Conservation (phyloP, 768 basidiomycete genomes). For the Amanita pseudoporphyria region DNA sequence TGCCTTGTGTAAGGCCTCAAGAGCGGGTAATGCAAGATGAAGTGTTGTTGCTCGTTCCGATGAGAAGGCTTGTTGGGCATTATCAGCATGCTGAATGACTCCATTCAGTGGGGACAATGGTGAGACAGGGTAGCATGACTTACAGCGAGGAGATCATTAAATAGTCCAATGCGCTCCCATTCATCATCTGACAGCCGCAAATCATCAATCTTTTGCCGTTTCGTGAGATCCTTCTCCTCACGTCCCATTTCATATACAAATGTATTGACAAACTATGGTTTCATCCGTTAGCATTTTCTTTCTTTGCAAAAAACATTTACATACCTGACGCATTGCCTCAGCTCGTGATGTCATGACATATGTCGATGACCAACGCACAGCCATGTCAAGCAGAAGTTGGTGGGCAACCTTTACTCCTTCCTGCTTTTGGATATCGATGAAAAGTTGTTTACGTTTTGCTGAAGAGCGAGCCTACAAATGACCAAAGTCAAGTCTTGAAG, state of each 20-base stretch:
- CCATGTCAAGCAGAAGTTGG: too few relatives aligned
- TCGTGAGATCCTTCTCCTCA: conserved; percentile 17
- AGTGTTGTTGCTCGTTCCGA: conserved; percentile 19
- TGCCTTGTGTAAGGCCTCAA: conserved; percentile 20
- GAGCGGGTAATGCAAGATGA: conserved; percentile 21
- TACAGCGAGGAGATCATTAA: conserved; percentile 13
- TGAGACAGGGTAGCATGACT: background rate
- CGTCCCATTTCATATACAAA: too few relatives aligned
- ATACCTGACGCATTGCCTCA: too few relatives aligned
- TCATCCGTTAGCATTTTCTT: too few relatives aligned
- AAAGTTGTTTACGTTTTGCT: conserved; percentile 13
- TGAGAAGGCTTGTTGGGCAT: conserved; percentile 25
- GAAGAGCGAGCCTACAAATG: conserved; percentile 16
- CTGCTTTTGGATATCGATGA: conserved; percentile 20
- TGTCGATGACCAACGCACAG: too few relatives aligned
- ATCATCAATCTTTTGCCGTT: conserved; percentile 14
- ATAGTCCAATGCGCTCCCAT: conserved; percentile 15
- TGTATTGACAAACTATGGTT: too few relatives aligned
- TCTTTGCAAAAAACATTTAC: too few relatives aligned
- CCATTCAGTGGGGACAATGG: background rate
- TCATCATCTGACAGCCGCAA: conserved; percentile 15
- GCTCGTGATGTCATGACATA: too few relatives aligned
- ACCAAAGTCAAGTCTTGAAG: conserved; percentile 3
- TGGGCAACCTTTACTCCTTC: too few relatives aligned
- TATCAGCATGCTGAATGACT: conserved; percentile 18